Percentiles rank a stretch among this genome's conserved stretches.
Evolutionary conservation across 2,329 filamentous ascomycete genomes (phyloP).

Genomic region (Pseudocercospora vitis): DNA sequence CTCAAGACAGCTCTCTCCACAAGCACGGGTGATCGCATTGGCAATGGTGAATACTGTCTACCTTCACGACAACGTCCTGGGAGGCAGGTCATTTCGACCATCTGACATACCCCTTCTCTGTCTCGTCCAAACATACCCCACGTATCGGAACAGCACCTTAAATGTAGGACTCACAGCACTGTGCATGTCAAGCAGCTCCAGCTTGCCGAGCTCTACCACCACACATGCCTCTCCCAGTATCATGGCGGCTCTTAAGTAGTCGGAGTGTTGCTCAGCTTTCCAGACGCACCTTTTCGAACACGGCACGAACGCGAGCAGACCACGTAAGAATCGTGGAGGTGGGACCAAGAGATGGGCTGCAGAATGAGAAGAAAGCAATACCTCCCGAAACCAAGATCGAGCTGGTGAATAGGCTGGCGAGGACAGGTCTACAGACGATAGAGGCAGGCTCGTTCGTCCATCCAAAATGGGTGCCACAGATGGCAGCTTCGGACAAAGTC

Average conservation of each 20-base stretch:
- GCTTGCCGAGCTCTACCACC: background rate
- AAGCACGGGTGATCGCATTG: background rate
- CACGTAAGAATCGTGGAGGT: constrained; percentile 72
- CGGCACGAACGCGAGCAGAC: constrained; percentile 36
- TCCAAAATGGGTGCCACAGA: constrained; percentile 84
- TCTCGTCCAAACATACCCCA: no score
- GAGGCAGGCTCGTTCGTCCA: constrained; percentile 82
- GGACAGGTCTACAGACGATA: constrained; percentile 69
- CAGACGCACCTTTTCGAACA: constrained; percentile 30
- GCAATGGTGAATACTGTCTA: no score
- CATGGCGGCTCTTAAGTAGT: constrained; percentile 12
- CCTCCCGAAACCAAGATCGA: constrained; percentile 73
- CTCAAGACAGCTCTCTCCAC: background rate
- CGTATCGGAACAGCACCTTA: no score
- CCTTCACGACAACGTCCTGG: no score
- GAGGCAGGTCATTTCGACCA: no score
- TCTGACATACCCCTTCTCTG: no score
- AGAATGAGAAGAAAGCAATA: constrained; percentile 76
- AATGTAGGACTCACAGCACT: no score
- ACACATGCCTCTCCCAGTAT: constrained; percentile 4
- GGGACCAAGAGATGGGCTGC: constrained; percentile 77
- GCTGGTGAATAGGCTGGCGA: constrained; percentile 67
- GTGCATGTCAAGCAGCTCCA: background rate
- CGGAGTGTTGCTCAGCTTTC: constrained; percentile 11
- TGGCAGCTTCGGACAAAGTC: constrained; percentile 76